Base-by-base conservation (phyloP, 2,329 filamentous ascomycete species). In the Neopestalotiopsis clavispora region DNA sequence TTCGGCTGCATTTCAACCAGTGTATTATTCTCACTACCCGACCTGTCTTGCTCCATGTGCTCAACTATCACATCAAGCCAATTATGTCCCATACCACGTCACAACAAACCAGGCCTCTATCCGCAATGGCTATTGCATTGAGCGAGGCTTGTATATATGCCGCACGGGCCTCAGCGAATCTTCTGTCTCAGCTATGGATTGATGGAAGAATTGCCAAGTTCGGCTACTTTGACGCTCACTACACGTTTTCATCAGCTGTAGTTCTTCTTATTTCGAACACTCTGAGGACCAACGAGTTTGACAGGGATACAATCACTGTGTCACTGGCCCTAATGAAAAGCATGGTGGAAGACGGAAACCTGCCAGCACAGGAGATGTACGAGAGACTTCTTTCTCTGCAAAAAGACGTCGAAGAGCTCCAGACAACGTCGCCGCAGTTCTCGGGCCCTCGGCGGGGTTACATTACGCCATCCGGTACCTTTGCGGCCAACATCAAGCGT, bases 81-180 rank as follows among this genome's bases (percentile, higher is more conserved):
- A 42, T 52, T 13, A 7, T n/a, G 23, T 28, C 23, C 7, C 38
- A 56, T 23, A 2, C 23, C 38, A 45, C n/a, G 13, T 70, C 69
- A 7, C 57, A 59, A 23, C 57, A 20, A 32, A 17, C 23, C 57
- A 23, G 23, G 28, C 59, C 72, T 1, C 73, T 76, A 40, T 78
- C 77, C 4, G 74, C 74, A 2, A 77, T 75, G 58, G 76, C 76
- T 1, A 70, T 76, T 12, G 76, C 76, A 13, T 72, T 79, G 4
- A 74, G 73, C 49, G 78, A 79, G 59, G 73, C 74, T 5, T 76
- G 75, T 68, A 76, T 76, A 62, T 72, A 74, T 40, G 74, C 75
- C 9, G 75, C 75, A 4, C 69, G 75, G 30, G 71, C 71, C 23
- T 71, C 74, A 49, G 71, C 72, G 32, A 74, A 72, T n/a, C 69